Base-by-base conservation (phyloP, 495 filamentous ascomycete species). In the Xylaria curta region DNA sequence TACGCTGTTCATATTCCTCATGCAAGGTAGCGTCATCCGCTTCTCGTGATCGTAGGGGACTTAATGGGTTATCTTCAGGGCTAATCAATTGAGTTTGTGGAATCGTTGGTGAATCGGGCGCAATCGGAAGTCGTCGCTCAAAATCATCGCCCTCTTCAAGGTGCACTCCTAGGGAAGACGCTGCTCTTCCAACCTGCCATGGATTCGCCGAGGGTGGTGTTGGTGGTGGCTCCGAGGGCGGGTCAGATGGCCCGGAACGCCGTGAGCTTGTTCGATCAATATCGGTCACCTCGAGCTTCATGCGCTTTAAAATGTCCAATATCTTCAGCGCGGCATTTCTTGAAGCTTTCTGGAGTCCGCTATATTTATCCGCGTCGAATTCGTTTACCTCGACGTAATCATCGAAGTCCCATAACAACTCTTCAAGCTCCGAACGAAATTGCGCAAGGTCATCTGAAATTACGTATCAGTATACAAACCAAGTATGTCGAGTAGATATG, bases 371-470 rank as follows among this genome's bases (percentile, higher is more conserved):
- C n/a, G 75, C 60, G 59, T 82, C 80, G 71, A 83, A 84, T 4
- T 80, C 77, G 53, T 78, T 79, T 19, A 75, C 75, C 62, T 83
- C 80, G 72, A 82, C 73, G 72, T 75, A 81, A 46, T 84, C 82
- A 69, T 84, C 82, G 63, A 84, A 79, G 66, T 82, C 82, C 80
- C 82, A 84, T 12, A 82, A 61, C 28, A 82, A 59, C 28, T 82
- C 80, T 66, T 79, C 78, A 36, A 84, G 74, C 58, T 82, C 76
- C 44, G 77, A 76, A 54, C 82, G 76, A 68, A 79, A 81, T 60
- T 76, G 71, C 38, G 82, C 81, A 65, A 84, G 82, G 58, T 82
- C 80, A 67, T 83, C 82, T 84, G 66, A 44, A 69, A 31, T 42
- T 51, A 38, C n/a, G 53, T 65, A 59, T 66, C 28, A 62, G 70